Conservation (phyloP, 2,329 filamentous ascomycete genomes). For the Harringtonia aguacate region DNA sequence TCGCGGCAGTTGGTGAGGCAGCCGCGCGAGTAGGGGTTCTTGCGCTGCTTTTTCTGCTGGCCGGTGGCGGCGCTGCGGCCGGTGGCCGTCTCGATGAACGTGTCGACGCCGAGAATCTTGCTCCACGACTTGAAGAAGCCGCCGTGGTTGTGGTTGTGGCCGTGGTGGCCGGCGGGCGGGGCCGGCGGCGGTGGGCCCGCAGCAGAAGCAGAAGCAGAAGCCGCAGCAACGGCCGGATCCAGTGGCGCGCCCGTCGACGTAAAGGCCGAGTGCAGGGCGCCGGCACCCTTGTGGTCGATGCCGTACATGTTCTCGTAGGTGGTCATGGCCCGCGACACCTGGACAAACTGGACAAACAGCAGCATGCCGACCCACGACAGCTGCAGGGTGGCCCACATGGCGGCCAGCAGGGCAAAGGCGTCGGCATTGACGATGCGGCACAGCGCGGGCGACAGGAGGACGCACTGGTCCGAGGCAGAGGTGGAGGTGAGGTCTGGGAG, state of each 20-base stretch:
- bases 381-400: conserved; percentile 72
- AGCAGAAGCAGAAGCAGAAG: too few relatives aligned
- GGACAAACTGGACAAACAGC: conserved; percentile 83
- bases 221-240: too few relatives aligned
- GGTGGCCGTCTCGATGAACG: conserved; percentile 85
- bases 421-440: conserved; percentile 74
- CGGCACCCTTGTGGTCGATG: conserved; percentile 48
- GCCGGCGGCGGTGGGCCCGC: conserved; percentile 43
- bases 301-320: conserved; percentile 96
- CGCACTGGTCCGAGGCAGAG: conserved; percentile 50
- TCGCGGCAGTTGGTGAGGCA: conserved; percentile 85
- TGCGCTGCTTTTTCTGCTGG: conserved; percentile 39
- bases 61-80: conserved; percentile 61
- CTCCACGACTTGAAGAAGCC: conserved; percentile 72
- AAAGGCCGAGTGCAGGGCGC: conserved; percentile 58
- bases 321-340: conserved; percentile 85
- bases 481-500: conserved; percentile 54
- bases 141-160: conserved; percentile 30
- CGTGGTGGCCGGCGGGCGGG: conserved; percentile 30
- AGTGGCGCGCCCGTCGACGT: conserved; percentile 69
- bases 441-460: conserved; percentile 61
- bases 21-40: conserved; percentile 79
- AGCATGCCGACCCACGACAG: conserved; percentile 97
- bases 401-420: conserved; percentile 70
- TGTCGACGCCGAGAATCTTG: conserved; percentile 78